Percentiles rank a stretch among this genome's conserved stretches.
Conservation (phyloP, 2,329 filamentous ascomycete genomes). For the Pezicula carpinea region DNA sequence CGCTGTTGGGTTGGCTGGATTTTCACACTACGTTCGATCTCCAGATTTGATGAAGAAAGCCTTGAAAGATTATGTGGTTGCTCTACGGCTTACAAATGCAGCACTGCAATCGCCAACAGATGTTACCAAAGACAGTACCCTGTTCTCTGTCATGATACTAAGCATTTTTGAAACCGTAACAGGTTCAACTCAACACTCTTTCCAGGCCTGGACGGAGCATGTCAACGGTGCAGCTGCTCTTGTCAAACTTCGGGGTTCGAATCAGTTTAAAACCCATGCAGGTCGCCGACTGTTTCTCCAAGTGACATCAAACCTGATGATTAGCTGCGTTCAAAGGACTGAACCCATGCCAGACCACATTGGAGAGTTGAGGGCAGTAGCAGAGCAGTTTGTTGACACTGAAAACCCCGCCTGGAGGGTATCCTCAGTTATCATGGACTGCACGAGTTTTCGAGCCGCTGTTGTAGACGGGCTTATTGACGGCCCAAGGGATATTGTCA, state of each 20-base stretch:
- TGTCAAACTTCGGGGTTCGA: constrained; percentile 41
- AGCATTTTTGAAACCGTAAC: constrained; percentile 49
- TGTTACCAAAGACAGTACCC: constrained; percentile 45
- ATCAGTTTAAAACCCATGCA: constrained; percentile 41
- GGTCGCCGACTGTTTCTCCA: constrained; percentile 50
- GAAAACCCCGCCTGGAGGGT: constrained; percentile 37
- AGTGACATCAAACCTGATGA: constrained; percentile 44
- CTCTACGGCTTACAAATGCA: constrained; percentile 43
- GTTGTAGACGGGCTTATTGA: constrained; percentile 10
- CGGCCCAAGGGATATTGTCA: constrained; percentile 30
- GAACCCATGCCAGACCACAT: constrained; percentile 44
- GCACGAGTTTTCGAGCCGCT: constrained; percentile 10
- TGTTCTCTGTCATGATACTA: constrained; percentile 48
- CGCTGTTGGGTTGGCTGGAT: constrained; percentile 45
- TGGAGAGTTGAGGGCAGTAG: constrained; percentile 39
- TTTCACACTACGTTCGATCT: not conserved
- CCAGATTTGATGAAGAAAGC: constrained; percentile 34
- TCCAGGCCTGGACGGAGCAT: constrained; percentile 48
- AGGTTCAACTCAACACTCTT: constrained; percentile 39
- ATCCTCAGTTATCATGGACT: constrained; percentile 34
- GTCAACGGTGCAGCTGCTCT: constrained; percentile 48
- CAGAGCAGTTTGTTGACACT: constrained; percentile 32
- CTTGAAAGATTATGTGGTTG: constrained; percentile 43
- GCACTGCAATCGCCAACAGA: constrained; percentile 40
- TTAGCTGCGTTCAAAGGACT: constrained; percentile 46